A percentile compares a stretch with the other conserved stretches of the same genome.
phyloP scores from a whole-genome alignment of 768 basidiomycete genomes.

The Amanita pseudoporphyria region DNA sequence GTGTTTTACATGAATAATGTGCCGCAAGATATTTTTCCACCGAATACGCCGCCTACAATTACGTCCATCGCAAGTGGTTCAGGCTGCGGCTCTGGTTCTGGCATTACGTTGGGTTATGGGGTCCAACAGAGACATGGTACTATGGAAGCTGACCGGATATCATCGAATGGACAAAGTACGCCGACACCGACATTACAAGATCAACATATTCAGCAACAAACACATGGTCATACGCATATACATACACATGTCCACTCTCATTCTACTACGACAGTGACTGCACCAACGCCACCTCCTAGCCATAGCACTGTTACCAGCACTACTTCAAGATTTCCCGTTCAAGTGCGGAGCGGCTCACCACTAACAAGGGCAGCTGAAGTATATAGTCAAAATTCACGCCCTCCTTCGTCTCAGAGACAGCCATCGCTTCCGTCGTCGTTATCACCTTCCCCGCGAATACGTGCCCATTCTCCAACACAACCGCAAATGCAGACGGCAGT shows the following conservation, averaged over 20 bases:
- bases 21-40: constrained; percentile 33
- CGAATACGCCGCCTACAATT: constrained; percentile 30
- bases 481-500: neutral
- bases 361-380: constrained; percentile 8
- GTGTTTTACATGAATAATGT: constrained; percentile 15
- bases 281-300: constrained; percentile 28
- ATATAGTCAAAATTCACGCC: constrained; percentile 11
- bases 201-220: constrained; percentile 2
- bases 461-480: neutral
- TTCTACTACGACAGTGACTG: constrained; percentile 40
- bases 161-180: constrained; percentile 28
- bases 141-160: neutral
- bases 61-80: constrained; percentile 24
- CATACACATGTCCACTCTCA: constrained; percentile 41
- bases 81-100: too few species aligned
- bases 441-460: constrained; percentile 4
- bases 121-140: neutral
- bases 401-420: constrained; percentile 18
- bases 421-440: neutral
- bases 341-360: constrained; percentile 4
- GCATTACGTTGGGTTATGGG: constrained; percentile 9
- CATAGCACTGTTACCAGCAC: constrained; percentile 9
- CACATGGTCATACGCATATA: constrained; percentile 17
- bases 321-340: constrained; percentile 16
- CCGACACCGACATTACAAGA: constrained; percentile 26